Conservation (phyloP, 2,329 filamentous ascomycete species). For the Elsinoe perseae region DNA sequence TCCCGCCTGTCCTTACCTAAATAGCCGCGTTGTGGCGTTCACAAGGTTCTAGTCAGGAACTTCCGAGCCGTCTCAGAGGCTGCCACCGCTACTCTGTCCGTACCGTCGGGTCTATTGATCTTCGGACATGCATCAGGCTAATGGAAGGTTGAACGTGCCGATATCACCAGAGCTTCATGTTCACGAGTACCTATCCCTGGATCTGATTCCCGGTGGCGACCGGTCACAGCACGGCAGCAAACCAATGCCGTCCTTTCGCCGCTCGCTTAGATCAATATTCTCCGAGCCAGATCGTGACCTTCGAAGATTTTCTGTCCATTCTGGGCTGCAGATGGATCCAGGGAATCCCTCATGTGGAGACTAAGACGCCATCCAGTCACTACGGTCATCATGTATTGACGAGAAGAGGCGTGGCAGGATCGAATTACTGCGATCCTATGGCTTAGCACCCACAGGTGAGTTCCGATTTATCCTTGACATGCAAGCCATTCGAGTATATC, state of each 20-base stretch:
- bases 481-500: background rate
- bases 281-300: slow-evolving; percentile 3
- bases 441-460: background rate
- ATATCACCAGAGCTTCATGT: background rate
- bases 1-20: background rate
- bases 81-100: background rate
- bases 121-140: slow-evolving; percentile 11
- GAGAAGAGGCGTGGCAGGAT: background rate
- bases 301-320: background rate
- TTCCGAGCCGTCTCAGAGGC: background rate
- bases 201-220: slow-evolving; percentile 5
- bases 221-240: background rate
- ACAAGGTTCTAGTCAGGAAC: slow-evolving; percentile 2
- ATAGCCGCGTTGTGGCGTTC: background rate
- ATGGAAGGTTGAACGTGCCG: background rate
- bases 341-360: background rate
- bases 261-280: slow-evolving; percentile 5
- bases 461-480: slow-evolving; percentile 6
- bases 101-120: slow-evolving; percentile 1
- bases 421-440: background rate
- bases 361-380: background rate
- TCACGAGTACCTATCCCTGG: background rate
- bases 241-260: background rate
- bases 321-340: slow-evolving; percentile 1
- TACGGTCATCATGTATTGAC: background rate